These are phyloP conservation scores for Calophaca sinica DNA, from an alignment of 306 rosid genomes.

Conservation along the genomic window DNA sequence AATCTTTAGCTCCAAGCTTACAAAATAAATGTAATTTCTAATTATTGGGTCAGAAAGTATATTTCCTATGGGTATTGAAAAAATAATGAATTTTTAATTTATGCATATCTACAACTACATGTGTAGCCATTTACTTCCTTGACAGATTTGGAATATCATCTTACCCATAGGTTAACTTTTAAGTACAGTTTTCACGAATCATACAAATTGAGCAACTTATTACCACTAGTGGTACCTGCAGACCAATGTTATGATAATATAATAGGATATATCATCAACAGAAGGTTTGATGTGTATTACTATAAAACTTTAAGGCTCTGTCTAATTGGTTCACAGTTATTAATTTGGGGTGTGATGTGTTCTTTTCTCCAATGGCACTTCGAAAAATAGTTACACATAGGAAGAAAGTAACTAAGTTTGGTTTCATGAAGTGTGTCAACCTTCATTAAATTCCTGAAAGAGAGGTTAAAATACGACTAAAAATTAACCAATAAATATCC, in stretches of 20 bases:
- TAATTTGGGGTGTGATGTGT: background rate
- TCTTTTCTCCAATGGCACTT: background rate
- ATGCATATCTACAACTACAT: background rate
- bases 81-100: too few relatives aligned
- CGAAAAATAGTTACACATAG: background rate
- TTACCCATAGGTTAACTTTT: background rate
- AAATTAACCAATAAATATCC: background rate
- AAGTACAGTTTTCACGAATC: slow-evolving; percentile 2
- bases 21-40: background rate
- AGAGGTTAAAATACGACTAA: background rate
- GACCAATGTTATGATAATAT: background rate
- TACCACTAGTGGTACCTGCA: background rate
- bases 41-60: too few relatives aligned
- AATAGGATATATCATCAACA: background rate
- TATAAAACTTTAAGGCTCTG: slow-evolving; percentile 22
- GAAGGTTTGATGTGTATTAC: slow-evolving; percentile 33
- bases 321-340: background rate
- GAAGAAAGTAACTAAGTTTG: slow-evolving; percentile 7
- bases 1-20: background rate
- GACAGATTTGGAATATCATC: slow-evolving; percentile 8
- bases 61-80: too few relatives aligned
- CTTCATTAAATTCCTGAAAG: slow-evolving; percentile 9
- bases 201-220: background rate
- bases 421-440: background rate
- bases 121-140: background rate